Evolutionary conservation across 2,329 filamentous ascomycete species (phyloP), one percentile per base, ranked within the genome.

Genomic region (Microdochium paspali): DNA sequence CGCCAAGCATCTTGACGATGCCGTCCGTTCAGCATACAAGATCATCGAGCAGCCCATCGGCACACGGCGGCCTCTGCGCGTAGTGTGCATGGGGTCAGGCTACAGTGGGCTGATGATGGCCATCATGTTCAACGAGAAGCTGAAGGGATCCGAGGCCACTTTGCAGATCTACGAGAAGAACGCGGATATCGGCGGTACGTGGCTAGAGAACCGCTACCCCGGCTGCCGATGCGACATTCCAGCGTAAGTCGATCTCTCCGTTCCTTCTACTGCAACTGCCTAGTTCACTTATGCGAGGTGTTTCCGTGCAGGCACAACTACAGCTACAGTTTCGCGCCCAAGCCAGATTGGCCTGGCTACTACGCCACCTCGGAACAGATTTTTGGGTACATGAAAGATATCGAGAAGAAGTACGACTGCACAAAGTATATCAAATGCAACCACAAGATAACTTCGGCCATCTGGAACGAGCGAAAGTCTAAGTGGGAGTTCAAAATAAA

Each of bases 31-130:
- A 3, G 35, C 24, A 10, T 52, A 52, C 45, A 35, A 47, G 3
- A 47, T 52, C 18, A 31, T 50, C 23, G 50, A 52, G 24, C 44
- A 50, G 44, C 51, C 51, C 3, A 47, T 52, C 15, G 49, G 49
- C 20, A 47, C 46, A 3, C 49, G 51, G 12, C 42, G 50, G n/a
- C 48, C 44, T 4, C 30, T 63, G 32, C 59, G 60, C 39, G 53
- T 62, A 4, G 48, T 54, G 4, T 56, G 61, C 31, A 57, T 64
- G 40, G 61, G 61, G 5, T 59, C 60, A 21, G 61, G 61, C 6
- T 59, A 58, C 45, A 61, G 58, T 7, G 61, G 61, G 2, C 58
- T 64, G 23, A 59, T 61, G 48, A 50, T 61, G 39, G 57, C 56
- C 20, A 58, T 60, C 42, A 50, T 58, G 10, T 58, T 62, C 39